These are phyloP conservation scores for Babesia ovata DNA, from an alignment of 169 alveolate genomes.

Conservation along the genomic window DNA sequence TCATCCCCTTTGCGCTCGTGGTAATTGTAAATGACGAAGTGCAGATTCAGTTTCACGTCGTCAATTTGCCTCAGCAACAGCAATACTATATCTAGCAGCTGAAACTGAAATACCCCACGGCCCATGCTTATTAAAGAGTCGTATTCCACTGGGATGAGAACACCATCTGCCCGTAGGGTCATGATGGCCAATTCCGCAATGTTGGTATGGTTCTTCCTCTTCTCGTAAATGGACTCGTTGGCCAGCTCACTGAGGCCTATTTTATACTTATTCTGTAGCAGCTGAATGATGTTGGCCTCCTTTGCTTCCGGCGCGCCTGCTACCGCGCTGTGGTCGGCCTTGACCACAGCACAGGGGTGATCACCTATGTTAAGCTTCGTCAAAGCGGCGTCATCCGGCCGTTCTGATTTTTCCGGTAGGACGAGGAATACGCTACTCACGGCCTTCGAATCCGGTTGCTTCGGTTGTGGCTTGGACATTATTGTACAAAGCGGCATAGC, in stretches of 20 bases:
- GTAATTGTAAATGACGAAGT: slow-evolving; percentile 32
- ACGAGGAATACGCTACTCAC: slow-evolving; percentile 1
- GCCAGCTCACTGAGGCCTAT: slow-evolving; percentile 12
- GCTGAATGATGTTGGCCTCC: slow-evolving; percentile 1
- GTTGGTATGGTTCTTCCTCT: slow-evolving; percentile 13
- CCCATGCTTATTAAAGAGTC: slow-evolving; percentile 23
- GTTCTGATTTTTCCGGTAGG: slow-evolving; percentile 4
- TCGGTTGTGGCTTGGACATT: not conserved
- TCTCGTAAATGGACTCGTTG: slow-evolving; percentile 16
- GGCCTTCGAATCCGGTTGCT: not conserved
- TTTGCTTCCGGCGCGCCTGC: not conserved
- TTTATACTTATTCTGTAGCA: not conserved
- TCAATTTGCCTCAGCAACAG: slow-evolving; percentile 11
- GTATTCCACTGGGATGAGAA: slow-evolving; percentile 48
- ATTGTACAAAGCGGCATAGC: slow-evolving; percentile 16
- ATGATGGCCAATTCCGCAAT: slow-evolving; percentile 40
- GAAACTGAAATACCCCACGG: not conserved
- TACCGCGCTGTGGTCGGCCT: not conserved
- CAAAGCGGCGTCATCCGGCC: not conserved
- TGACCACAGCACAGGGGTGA: not conserved
- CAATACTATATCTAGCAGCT: slow-evolving; percentile 11
- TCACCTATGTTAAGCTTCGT: not conserved
- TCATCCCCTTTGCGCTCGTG: not conserved
- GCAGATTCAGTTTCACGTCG: slow-evolving; percentile 20
- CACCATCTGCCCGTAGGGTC: slow-evolving; percentile 31